A percentile compares a stretch with the other conserved stretches of the same genome.
Evolutionary conservation across 257 asterid species (phyloP).

Genomic region (Solanum ahanhuiri): DNA sequence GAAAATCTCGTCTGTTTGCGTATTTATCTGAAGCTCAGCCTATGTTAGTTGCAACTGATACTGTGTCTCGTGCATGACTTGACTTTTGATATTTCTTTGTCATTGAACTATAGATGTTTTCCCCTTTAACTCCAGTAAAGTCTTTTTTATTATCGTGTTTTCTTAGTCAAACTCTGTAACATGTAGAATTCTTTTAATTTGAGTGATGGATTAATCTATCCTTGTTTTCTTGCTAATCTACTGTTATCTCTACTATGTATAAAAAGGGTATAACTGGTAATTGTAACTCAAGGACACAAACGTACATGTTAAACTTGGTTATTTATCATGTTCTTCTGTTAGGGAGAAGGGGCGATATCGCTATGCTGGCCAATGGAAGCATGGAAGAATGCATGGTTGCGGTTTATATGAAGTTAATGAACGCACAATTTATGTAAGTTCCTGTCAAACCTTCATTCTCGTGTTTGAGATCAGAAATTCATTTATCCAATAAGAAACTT

Average conservation of each 20-base stretch:
- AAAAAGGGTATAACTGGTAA: background rate
- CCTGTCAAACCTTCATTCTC: background rate
- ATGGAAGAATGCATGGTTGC: conserved; percentile 97
- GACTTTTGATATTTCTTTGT: background rate
- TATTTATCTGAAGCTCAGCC: background rate
- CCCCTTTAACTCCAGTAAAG: background rate
- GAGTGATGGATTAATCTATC: background rate
- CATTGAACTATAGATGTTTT: background rate
- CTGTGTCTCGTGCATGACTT: background rate
- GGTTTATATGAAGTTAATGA: conserved; percentile 94
- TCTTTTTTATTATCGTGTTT: background rate
- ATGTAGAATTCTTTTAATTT: background rate
- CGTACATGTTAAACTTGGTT: background rate
- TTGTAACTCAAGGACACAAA: background rate
- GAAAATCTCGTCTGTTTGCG: background rate
- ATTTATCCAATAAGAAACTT: background rate
- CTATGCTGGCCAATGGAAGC: conserved; percentile 99
- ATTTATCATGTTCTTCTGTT: conserved; percentile 7
- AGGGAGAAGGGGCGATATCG: conserved; percentile 96
- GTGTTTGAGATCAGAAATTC: background rate
- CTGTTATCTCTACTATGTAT: background rate
- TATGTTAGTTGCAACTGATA: background rate
- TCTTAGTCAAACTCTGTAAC: background rate
- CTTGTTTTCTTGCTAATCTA: background rate
- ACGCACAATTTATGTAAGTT: conserved; percentile 56